phyloP scores from a whole-genome alignment of 352 stramenopile species.

The Pythium apleroticum region DNA sequence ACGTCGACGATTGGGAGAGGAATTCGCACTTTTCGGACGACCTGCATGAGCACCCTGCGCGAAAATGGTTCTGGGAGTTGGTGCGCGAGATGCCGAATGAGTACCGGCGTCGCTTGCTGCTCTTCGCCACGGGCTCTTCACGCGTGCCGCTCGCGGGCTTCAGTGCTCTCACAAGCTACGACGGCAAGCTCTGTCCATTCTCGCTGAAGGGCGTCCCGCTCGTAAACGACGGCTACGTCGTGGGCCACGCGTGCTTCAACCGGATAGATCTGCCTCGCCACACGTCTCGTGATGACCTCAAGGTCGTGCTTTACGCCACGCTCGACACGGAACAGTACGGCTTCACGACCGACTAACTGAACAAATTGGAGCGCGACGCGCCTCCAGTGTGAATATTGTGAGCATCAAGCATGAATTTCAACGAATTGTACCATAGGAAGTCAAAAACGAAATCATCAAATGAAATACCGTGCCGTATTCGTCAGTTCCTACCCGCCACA shows the following conservation, averaged over 20 bases:
- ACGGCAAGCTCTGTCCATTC: constrained; percentile 71
- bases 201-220: constrained; percentile 57
- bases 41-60: constrained; percentile 35
- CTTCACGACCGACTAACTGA: constrained; percentile 52
- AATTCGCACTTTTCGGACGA: constrained; percentile 76
- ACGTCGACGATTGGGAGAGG: constrained; percentile 94
- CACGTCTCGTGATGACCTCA: constrained; percentile 76
- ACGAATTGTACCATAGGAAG: neutral
- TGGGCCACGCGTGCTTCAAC: constrained; percentile 66
- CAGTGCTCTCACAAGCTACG: constrained; percentile 70
- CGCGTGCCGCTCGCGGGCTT: constrained; percentile 78
- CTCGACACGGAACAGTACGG: constrained; percentile 56
- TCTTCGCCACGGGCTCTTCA: constrained; percentile 81
- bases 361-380: neutral
- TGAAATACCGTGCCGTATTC: neutral
- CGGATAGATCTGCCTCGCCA: constrained; percentile 94
- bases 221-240: constrained; percentile 27
- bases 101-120: constrained; percentile 66
- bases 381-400: neutral
- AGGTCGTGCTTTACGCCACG: constrained; percentile 43
- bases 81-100: constrained; percentile 86
- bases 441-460: constrained; percentile 1
- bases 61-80: constrained; percentile 95
- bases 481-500: neutral
- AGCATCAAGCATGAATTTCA: neutral